Evolutionary conservation across 2,329 filamentous ascomycete genomes (phyloP), one percentile per base, ranked within the genome.

Genomic region (Colletotrichum higginsianum): DNA sequence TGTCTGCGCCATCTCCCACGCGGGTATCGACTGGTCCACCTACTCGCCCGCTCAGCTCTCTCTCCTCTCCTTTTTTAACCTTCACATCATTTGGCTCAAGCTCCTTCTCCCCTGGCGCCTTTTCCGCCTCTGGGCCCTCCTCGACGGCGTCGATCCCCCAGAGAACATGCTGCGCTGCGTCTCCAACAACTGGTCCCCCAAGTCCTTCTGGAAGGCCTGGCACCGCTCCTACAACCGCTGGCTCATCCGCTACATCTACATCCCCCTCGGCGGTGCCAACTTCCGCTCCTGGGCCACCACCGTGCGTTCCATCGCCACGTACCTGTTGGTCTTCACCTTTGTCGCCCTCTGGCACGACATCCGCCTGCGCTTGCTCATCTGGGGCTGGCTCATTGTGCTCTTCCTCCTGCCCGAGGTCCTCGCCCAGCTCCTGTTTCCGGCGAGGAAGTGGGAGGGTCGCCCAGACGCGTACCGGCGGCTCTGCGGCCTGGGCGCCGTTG

Each of bases 151-250:
- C 76, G 96, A 99, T 79, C 94, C 96, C 0, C 96, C 96, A 0
- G 96, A 99, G 84, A 99, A 99, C 84, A 98, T 99, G 94, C 90
- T 98, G 66, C 93, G 96, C 76, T 99, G 97, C 82, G 94, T 98
- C 83, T 95, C 92, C 78, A 91, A 99, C 85, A 98, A 98, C 81
- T 98, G 95, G 85, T 95, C 93, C 74, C 93, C 94, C 0, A 88
- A 95, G 50, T 91, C 92, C 23, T 99, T 99, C 84, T 99, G 96
- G 96, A 93, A 96, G 73, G 92, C 91, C 42, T 99, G 97, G 97
- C 96, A 99, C 83, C 92, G 95, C 63, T 94, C 91, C 74, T 98
- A 94, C 86, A 98, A 98, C 84, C 92, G 95, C 75, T 99, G 95
- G 95, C 89, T 96, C 68, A 88, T 98, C 61, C 91, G 96, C 30